These are phyloP conservation scores for Abrus pulchellus DNA, from an alignment of 306 rosid genomes.

Conservation along the genomic window DNA sequence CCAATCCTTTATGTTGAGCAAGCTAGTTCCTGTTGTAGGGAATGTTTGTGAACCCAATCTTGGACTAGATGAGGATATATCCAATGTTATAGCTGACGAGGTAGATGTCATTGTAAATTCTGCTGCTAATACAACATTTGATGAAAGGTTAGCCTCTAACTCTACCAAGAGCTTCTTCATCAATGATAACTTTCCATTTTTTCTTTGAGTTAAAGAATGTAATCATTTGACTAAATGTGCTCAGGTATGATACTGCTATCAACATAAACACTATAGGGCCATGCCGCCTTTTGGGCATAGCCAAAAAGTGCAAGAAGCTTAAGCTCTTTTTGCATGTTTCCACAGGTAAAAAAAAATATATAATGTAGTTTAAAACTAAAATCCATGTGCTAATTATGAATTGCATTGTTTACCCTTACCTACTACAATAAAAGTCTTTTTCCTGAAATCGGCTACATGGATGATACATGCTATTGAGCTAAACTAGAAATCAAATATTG, in stretches of 20 bases:
- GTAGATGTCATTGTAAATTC: slow-evolving; percentile 92
- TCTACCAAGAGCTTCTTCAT: background rate
- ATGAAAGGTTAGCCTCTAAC: slow-evolving; percentile 73
- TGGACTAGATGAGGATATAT: slow-evolving; percentile 67
- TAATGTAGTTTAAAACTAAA: background rate
- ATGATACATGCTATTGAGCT: too few species aligned
- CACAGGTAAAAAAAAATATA: slow-evolving; percentile 62
- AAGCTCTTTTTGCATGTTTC: slow-evolving; percentile 93
- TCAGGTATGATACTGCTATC: slow-evolving; percentile 87
- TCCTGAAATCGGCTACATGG: too few species aligned
- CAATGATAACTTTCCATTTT: background rate
- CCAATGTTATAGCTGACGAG: slow-evolving; percentile 65
- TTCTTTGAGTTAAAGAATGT: slow-evolving; percentile 25
- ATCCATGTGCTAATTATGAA: slow-evolving; percentile 6
- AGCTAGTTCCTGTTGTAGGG: slow-evolving; percentile 87
- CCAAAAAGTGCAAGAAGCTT: slow-evolving; percentile 86
- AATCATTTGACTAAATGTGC: slow-evolving; percentile 4
- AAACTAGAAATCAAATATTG: too few species aligned
- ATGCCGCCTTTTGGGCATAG: slow-evolving; percentile 78
- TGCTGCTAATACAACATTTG: slow-evolving; percentile 94
- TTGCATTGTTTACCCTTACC: too few species aligned
- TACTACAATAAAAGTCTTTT: too few species aligned
- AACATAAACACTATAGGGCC: slow-evolving; percentile 92
- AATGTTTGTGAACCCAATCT: slow-evolving; percentile 82
- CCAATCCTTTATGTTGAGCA: slow-evolving; percentile 83